These are phyloP conservation scores for Schwanniomyces polymorphus DNA, from an alignment of 805 yeast genomes.

Conservation along the genomic window DNA sequence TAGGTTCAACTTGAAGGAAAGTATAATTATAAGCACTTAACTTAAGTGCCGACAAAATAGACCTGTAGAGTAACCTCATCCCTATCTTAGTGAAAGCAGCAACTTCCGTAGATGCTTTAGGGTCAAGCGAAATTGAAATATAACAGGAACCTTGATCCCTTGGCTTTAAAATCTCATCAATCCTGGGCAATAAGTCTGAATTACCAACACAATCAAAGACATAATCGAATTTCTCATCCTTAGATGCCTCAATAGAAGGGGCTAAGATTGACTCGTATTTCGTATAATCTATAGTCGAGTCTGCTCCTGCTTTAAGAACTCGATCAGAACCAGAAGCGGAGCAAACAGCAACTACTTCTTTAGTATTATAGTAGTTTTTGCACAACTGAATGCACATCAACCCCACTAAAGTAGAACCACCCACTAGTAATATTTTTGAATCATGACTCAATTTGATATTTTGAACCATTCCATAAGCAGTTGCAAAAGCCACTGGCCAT, in stretches of 20 bases:
- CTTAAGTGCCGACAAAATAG: constrained; percentile 7
- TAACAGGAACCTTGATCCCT: constrained; percentile 46
- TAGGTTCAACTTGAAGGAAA: no score
- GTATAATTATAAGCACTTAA: constrained; percentile 27
- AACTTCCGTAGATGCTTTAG: constrained; percentile 9
- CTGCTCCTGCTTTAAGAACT: constrained; percentile 58
- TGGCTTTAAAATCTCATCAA: constrained; percentile 46
- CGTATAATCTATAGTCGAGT: constrained; percentile 54
- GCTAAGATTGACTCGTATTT: no score
- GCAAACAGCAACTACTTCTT: constrained; percentile 56
- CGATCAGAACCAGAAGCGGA: constrained; percentile 47
- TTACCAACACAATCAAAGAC: constrained; percentile 70
- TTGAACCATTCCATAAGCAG: no score
- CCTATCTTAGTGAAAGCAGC: background rate
- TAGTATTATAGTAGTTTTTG: constrained; percentile 38
- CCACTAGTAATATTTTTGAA: no score
- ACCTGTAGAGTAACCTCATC: background rate
- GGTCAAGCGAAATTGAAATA: constrained; percentile 60
- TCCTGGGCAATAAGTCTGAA: constrained; percentile 43
- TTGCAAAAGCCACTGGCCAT: constrained; percentile 61
- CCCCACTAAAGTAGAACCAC: no score
- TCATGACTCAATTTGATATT: no score
- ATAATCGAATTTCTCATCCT: constrained; percentile 50
- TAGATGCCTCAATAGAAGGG: constrained; percentile 34
- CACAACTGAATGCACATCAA: constrained; percentile 51